Base-by-base conservation (phyloP, 352 stramenopile genomes). In the Pythium apleroticum region DNA sequence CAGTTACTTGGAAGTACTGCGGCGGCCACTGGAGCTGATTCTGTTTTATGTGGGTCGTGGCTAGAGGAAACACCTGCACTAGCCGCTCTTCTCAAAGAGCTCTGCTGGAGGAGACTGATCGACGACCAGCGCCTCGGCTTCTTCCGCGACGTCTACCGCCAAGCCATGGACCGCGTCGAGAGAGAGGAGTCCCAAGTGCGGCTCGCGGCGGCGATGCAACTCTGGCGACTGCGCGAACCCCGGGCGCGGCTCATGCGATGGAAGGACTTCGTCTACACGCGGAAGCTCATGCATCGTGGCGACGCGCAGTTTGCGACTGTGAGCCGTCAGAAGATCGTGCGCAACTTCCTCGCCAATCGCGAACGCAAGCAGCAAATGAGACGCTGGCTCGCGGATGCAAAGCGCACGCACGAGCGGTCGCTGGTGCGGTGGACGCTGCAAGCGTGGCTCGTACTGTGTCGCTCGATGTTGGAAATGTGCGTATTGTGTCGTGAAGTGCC, bases 111-210 rank as follows among this genome's bases (percentile, higher is more conserved):
- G 12, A 74, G 77, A 4, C 60, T 90, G 6, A 85, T 80, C 0
- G 81, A 89, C 48, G 81, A 90, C 58, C 87, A 73, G 55, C 77
- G 79, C 0, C 69, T 90, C 2, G 45, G 61, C 2, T 89, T 82
- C 64, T 88, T 83, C 49, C 74, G 68, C 33, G 73, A 80, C 20
- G 39, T 84, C 48, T 86, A 86, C 62, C 8, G 68, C 0, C 65
- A 84, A 19, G 79, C 77, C 2, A 73, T 75, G 24, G 57, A 72
- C 4, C 60, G 68, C 10, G 76, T 88, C 20, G 66, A 65, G 10
- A 56, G 74, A 28, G 79, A 89, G 49, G 74, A 83, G 43, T 56
- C 64, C 4, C 64, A 66, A 5, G 63, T 66, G 19, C 63, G 61
- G 1, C 41, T 82, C 5, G 62, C 80, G 15, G 58, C 61, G 0